A percentile compares a stretch with the other conserved stretches of the same genome.
Evolutionary conservation across 225 moss, liverwort and hornwort species (phyloP).

Genomic region (Physcomitrellopsis africana): DNA sequence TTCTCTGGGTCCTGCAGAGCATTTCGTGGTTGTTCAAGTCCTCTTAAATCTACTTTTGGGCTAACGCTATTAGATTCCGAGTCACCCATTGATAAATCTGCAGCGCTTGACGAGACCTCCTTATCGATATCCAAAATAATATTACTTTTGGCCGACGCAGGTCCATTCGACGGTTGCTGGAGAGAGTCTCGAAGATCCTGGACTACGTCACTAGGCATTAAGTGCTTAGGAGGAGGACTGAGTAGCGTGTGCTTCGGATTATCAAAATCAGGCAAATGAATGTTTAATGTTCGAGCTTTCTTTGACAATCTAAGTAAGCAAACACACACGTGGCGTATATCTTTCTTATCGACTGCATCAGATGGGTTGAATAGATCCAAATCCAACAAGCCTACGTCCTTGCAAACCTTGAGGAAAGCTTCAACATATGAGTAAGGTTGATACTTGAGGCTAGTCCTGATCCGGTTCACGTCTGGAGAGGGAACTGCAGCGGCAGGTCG

Average conservation of each 20-base stretch:
- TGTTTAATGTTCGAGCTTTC: constrained; percentile 61
- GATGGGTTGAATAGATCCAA: constrained; percentile 82
- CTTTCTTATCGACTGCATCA: constrained; percentile 87
- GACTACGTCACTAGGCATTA: constrained; percentile 56
- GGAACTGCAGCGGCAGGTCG: constrained; percentile 26
- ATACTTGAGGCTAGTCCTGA: constrained; percentile 65
- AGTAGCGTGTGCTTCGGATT: constrained; percentile 62
- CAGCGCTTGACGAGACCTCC: constrained; percentile 18
- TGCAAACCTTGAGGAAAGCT: constrained; percentile 77
- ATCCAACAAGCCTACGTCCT: constrained; percentile 76
- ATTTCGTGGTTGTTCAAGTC: not conserved
- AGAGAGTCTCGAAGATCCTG: constrained; percentile 53
- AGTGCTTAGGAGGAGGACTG: constrained; percentile 22
- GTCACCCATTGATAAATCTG: constrained; percentile 10
- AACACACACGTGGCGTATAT: constrained; percentile 81
- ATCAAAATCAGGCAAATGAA: constrained; percentile 90
- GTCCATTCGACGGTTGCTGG: constrained; percentile 40
- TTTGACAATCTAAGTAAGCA: constrained; percentile 77
- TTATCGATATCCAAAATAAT: constrained; percentile 5
- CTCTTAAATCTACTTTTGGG: not conserved
- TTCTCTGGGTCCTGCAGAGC: constrained; percentile 5
- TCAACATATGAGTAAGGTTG: constrained; percentile 88
- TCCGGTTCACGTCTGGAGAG: constrained; percentile 42
- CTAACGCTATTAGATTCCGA: not conserved
- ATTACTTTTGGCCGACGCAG: not conserved